Base-by-base conservation (phyloP, 345 rosid species). In the Moricandia arvensis region DNA sequence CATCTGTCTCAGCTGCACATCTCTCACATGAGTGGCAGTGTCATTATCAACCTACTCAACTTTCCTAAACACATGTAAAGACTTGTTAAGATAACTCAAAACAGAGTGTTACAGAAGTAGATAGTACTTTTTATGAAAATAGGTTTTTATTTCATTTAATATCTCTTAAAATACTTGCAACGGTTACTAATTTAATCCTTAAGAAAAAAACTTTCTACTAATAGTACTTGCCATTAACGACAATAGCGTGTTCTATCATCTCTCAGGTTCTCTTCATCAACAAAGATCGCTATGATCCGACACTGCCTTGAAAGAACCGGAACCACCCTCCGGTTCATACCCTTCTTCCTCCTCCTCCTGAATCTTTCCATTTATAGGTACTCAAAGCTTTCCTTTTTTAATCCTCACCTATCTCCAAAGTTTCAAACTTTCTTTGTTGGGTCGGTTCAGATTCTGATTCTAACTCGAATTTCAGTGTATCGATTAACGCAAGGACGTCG, bases 361-460 rank as follows among this genome's bases (percentile, higher is more conserved):
- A 62, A 61, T 49, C 63, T 79, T 12, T 72, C 79, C 43, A 7
- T 81, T 57, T 72, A 65, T 83, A 81, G 85, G 88, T 83, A 68
- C 63, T 31, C 4, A 17, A 26, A 12, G 2, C 51, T 43, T 43
- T 43, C 24, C 41, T 38, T 9, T 31, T 21, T 62, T 63, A n/a
- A n/a, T 47, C 47, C 47, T 18, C 9, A 21, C 26, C 35, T 24
- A 16, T 29, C 17, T 37, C 18, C 59, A 30, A 60, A 68, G 15
- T 10, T 13, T 53, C 69, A 73, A 63, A 17, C 69, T 69, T 68
- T 16, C 6, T 69, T 9, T 21, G 41, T 10, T 35, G 53, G 66
- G 59, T 70, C 31, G 60, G 13, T 18, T 59, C 31, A 21, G 31
- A 21, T 53, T 70, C 15, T 33, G 65, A 62, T 60, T 59, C 16